Percentiles rank a stretch among this genome's conserved stretches.
Evolutionary conservation across 1,139 yeast genomes (phyloP).

Genomic region (Suhomyces bolitotheri): DNA sequence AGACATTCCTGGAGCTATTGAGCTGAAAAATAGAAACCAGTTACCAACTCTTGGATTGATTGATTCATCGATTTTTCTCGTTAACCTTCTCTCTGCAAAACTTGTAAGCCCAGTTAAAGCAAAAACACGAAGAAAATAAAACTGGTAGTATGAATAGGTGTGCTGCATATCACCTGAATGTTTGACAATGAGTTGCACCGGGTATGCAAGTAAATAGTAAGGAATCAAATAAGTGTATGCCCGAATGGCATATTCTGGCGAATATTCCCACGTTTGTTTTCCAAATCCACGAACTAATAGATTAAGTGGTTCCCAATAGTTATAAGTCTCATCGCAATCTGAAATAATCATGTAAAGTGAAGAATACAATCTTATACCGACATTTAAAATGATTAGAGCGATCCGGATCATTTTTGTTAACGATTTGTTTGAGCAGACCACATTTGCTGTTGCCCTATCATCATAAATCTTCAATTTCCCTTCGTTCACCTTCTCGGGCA

Average conservation of each 20-base stretch:
- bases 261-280: conserved; percentile 95
- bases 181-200: conserved; percentile 27
- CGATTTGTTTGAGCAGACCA: not conserved
- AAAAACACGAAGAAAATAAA: conserved; percentile 56
- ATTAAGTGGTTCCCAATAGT: conserved; percentile 93
- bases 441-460: not conserved
- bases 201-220: conserved; percentile 41
- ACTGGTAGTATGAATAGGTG: conserved; percentile 25
- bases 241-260: conserved; percentile 85
- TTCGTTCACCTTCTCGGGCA: not conserved
- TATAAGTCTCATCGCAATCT: conserved; percentile 78
- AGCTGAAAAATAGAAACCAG: conserved; percentile 57
- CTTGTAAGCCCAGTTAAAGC: conserved; percentile 56
- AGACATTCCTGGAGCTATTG: conserved; percentile 64
- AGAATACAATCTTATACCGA: conserved; percentile 44
- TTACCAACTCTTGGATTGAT: conserved; percentile 43
- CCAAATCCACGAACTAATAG: conserved; percentile 79
- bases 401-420: conserved; percentile 1
- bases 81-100: conserved; percentile 53
- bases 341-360: conserved; percentile 66
- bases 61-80: conserved; percentile 41
- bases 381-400: conserved; percentile 24
- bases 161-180: conserved; percentile 28
- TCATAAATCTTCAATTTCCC: not conserved
- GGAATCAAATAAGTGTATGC: conserved; percentile 78